phyloP scores from a whole-genome alignment of 768 basidiomycete species.

The Tulasnella sp. region DNA sequence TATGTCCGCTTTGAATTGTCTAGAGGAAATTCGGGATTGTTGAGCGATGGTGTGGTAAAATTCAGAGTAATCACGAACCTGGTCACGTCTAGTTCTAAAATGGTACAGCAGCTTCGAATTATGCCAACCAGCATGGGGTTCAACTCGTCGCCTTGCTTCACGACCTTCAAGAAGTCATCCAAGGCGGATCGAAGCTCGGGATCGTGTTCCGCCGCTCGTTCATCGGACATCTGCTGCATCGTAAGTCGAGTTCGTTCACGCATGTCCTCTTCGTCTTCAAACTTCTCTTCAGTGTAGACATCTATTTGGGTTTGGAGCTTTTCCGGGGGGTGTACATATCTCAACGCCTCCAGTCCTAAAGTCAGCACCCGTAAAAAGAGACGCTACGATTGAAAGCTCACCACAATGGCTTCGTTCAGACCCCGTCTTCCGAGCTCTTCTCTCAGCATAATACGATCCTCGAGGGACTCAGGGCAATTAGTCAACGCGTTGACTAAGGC shows the following conservation, averaged over 20 bases:
- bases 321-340: constrained; percentile 70
- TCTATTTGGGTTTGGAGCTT: constrained; percentile 64
- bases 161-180: constrained; percentile 48
- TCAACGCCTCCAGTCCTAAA: constrained; percentile 42
- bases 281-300: constrained; percentile 78
- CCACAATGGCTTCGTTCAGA: constrained; percentile 71
- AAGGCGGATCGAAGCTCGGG: constrained; percentile 46
- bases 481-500: constrained; percentile 68
- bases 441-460: constrained; percentile 64
- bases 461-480: constrained; percentile 62
- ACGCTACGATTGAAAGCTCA: constrained; percentile 31
- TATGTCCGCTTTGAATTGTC: constrained; percentile 50
- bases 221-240: constrained; percentile 22
- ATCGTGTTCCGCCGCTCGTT: background rate
- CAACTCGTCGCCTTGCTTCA: constrained; percentile 49
- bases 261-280: constrained; percentile 80
- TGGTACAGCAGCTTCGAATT: constrained; percentile 40
- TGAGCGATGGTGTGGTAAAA: background rate
- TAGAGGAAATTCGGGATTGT: constrained; percentile 21
- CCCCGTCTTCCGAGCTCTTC: constrained; percentile 78
- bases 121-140: constrained; percentile 52
- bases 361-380: background rate
- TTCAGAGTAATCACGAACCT: constrained; percentile 35
- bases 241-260: constrained; percentile 46
- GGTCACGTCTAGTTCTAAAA: constrained; percentile 49